phyloP scores from a whole-genome alignment of 441 rosid genomes.

The Syzygium syzygioides region DNA sequence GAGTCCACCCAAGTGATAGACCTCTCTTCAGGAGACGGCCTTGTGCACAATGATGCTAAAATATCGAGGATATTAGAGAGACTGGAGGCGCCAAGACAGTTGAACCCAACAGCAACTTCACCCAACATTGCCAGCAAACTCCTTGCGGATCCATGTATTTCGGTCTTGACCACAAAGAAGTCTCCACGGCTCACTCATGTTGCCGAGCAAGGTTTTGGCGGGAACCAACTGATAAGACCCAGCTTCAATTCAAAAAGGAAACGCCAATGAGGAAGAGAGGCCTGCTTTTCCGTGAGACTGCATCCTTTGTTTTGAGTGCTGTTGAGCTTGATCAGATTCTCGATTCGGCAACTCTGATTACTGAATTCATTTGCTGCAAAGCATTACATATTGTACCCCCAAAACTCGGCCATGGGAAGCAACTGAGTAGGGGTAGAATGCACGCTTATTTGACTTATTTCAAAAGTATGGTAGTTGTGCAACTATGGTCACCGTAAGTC shows the following conservation, averaged over 20 bases:
- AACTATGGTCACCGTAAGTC: not conserved
- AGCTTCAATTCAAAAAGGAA: constrained; percentile 64
- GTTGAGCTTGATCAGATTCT: not conserved
- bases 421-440: not conserved
- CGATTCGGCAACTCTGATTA: not conserved
- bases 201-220: constrained; percentile 27
- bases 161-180: constrained; percentile 26
- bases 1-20: constrained; percentile 11
- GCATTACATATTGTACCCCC: not conserved
- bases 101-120: constrained; percentile 43
- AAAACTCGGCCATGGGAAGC: not conserved
- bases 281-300: not conserved
- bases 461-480: not conserved
- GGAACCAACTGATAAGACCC: constrained; percentile 77
- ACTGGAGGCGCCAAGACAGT: constrained; percentile 69
- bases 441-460: not conserved
- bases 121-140: constrained; percentile 30
- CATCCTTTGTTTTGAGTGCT: not conserved
- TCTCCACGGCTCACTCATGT: constrained; percentile 39
- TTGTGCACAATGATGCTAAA: constrained; percentile 45
- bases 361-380: not conserved
- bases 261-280: constrained; percentile 25
- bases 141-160: constrained; percentile 16
- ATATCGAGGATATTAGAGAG: constrained; percentile 87
- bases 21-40: constrained; percentile 33